phyloP scores from a whole-genome alignment of 2,329 filamentous ascomycete genomes.

The Microcyclosporella mali region DNA sequence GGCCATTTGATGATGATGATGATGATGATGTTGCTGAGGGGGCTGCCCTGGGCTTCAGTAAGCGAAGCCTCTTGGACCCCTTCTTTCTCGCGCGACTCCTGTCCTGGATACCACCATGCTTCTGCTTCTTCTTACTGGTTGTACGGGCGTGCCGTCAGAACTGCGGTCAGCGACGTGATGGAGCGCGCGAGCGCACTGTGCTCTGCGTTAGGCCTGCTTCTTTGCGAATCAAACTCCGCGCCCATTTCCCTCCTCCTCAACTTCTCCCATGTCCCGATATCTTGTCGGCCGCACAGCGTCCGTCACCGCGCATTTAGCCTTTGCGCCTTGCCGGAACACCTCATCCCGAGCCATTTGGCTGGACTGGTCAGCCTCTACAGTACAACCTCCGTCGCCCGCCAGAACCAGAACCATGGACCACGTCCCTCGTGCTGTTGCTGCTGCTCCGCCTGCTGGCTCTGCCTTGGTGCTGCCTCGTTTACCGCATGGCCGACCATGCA shows the following conservation, averaged over 20 bases:
- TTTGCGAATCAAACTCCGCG: background rate
- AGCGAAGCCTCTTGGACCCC: too few relatives aligned
- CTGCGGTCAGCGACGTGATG: background rate
- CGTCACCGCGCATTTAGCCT: slow-evolving; percentile 4
- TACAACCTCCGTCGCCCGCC: too few relatives aligned
- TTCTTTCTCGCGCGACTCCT: too few relatives aligned
- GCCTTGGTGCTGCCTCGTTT: too few relatives aligned
- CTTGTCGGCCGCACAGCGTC: slow-evolving; percentile 1
- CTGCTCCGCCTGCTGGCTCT: background rate
- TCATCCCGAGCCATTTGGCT: slow-evolving; percentile 5
- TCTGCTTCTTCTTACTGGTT: too few relatives aligned
- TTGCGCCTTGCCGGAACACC: slow-evolving; percentile 6
- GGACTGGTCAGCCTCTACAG: background rate
- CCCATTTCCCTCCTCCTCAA: background rate
- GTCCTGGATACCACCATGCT: too few relatives aligned
- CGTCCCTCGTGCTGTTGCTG: slow-evolving; percentile 2
- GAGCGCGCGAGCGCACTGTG: background rate
- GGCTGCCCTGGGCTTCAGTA: too few relatives aligned
- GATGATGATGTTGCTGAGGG: too few relatives aligned
- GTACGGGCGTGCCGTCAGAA: too few relatives aligned
- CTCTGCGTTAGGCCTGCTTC: background rate
- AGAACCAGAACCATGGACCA: slow-evolving; percentile 1
- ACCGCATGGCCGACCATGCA: too few relatives aligned
- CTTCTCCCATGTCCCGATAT: background rate
- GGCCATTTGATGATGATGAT: too few relatives aligned